Conservation (phyloP, 108 stramenopile genomes). For the Nitzschia sp. region DNA sequence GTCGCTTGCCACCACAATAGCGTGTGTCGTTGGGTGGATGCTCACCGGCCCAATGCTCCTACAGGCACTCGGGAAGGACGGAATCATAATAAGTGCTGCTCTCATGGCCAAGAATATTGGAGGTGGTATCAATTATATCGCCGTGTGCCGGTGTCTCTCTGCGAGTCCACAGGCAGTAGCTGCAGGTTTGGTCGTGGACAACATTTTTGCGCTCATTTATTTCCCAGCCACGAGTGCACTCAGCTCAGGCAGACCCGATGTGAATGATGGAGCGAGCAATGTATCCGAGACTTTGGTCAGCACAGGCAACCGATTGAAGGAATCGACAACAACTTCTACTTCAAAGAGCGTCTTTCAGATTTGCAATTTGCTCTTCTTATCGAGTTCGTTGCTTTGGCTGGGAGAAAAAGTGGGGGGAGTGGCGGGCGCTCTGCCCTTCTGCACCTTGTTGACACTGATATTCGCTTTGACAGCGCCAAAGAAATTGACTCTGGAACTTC, state of each 20-base stretch:
- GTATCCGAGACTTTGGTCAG: not conserved
- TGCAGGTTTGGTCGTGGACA: conserved; percentile 68
- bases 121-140: conserved; percentile 84
- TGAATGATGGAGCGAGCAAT: conserved; percentile 27
- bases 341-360: not conserved
- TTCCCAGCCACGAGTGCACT: conserved; percentile 72
- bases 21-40: conserved; percentile 52
- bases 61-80: conserved; percentile 49
- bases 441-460: conserved; percentile 63
- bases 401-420: conserved; percentile 37
- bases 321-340: not conserved
- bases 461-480: conserved; percentile 51
- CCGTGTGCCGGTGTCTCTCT: conserved; percentile 56
- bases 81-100: conserved; percentile 67
- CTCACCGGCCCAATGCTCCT: conserved; percentile 21
- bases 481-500: conserved; percentile 20
- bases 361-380: conserved; percentile 39
- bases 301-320: not conserved
- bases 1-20: conserved; percentile 55
- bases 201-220: conserved; percentile 77
- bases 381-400: conserved; percentile 50
- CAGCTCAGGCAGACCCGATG: conserved; percentile 51
- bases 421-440: conserved; percentile 52
- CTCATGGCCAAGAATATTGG: conserved; percentile 85
- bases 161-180: conserved; percentile 67